A percentile compares a stretch with the other conserved stretches of the same genome.
Evolutionary conservation across 805 yeast genomes (phyloP).

Genomic region (Saturnispora zaruensis): DNA sequence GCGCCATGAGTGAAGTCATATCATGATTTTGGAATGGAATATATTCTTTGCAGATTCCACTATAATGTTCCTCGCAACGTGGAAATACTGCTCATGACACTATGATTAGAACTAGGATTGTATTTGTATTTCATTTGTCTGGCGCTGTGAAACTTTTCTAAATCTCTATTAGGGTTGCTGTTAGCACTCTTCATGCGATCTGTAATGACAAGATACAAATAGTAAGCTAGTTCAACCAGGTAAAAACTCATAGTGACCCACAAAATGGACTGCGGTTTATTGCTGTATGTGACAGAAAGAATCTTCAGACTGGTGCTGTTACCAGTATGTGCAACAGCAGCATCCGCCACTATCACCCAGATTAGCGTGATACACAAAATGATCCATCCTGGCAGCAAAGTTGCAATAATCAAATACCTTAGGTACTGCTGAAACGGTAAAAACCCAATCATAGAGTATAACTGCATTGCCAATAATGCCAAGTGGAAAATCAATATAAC

Average conservation of each 20-base stretch:
- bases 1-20: no score
- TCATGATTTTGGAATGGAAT: no score
- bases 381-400: neutral
- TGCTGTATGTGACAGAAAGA: conserved; percentile 6
- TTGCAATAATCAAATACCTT: neutral
- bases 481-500: conserved; percentile 9
- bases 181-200: neutral
- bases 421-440: conserved; percentile 12
- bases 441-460: conserved; percentile 9
- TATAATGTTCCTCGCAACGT: conserved; percentile 10
- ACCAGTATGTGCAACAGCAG: conserved; percentile 7
- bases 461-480: conserved; percentile 7
- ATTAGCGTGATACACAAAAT: conserved; percentile 10
- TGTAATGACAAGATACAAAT: neutral
- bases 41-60: neutral
- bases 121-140: neutral
- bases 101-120: conserved; percentile 2
- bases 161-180: neutral
- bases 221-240: conserved; percentile 5
- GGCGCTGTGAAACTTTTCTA: conserved; percentile 8
- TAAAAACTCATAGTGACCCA: conserved; percentile 12
- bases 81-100: conserved; percentile 14
- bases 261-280: conserved; percentile 7
- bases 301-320: conserved; percentile 12
- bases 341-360: conserved; percentile 11